phyloP scores from a whole-genome alignment of 169 alveolate species.

The Condylostoma magnum region DNA sequence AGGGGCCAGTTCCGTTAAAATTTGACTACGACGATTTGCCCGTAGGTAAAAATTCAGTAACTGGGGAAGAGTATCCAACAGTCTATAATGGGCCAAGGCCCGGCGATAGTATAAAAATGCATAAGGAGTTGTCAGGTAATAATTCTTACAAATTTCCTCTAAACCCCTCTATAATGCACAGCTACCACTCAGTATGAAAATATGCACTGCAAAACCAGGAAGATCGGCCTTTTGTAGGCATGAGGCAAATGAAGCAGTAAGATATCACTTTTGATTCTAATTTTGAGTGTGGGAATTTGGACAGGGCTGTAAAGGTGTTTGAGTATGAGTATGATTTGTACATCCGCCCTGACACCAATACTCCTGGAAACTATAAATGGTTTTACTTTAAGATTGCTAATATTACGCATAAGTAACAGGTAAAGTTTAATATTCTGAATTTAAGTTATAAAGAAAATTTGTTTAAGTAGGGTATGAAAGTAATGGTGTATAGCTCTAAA shows the following conservation, averaged over 20 bases:
- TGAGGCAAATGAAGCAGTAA: constrained; percentile 32
- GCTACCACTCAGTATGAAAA: neutral
- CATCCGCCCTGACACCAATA: constrained; percentile 86
- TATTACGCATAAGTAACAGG: neutral
- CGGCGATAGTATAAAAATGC: neutral
- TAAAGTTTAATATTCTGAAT: constrained; percentile 37
- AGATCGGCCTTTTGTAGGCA: constrained; percentile 30
- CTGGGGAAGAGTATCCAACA: too few relatives aligned
- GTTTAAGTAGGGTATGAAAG: constrained; percentile 23
- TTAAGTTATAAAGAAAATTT: constrained; percentile 25
- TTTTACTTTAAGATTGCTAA: constrained; percentile 59
- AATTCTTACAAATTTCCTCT: neutral
- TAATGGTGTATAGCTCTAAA: neutral
- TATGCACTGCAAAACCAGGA: neutral
- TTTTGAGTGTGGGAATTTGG: constrained; percentile 89
- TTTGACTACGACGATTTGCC: too few relatives aligned
- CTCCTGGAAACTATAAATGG: constrained; percentile 89
- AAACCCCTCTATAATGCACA: neutral
- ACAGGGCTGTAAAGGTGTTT: constrained; percentile 79
- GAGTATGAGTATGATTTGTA: constrained; percentile 82
- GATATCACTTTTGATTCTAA: constrained; percentile 73
- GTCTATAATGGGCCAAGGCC: neutral
- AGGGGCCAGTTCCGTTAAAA: too few relatives aligned
- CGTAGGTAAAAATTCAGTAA: too few relatives aligned
- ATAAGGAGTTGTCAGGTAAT: neutral